Evolutionary conservation across 441 rosid genomes (phyloP).

Genomic region (Adansonia madagascariensis): DNA sequence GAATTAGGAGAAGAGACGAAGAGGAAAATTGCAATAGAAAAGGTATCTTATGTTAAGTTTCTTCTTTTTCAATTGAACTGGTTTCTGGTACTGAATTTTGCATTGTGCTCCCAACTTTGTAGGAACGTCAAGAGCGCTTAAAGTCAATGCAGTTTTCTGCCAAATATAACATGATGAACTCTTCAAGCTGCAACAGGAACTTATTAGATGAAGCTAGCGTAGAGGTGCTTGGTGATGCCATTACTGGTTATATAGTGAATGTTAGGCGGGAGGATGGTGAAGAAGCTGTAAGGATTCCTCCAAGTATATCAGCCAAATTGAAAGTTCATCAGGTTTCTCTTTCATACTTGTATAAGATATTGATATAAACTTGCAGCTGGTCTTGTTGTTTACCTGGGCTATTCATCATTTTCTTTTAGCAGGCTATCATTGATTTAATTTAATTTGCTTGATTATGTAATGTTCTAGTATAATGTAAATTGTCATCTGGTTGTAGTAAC

Average conservation of each 20-base stretch:
- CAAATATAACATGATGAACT: constrained; percentile 56
- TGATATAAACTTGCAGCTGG: constrained; percentile 26
- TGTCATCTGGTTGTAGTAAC: constrained; percentile 5
- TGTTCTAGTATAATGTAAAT: neutral
- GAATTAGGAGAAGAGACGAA: constrained; percentile 99
- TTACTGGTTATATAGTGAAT: constrained; percentile 89
- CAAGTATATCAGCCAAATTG: constrained; percentile 87
- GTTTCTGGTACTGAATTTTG: constrained; percentile 29
- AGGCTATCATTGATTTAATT: neutral
- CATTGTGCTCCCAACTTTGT: constrained; percentile 36
- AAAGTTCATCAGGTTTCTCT: constrained; percentile 91
- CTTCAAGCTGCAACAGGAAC: constrained; percentile 50
- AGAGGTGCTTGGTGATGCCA: constrained; percentile 89
- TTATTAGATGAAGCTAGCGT: constrained; percentile 67
- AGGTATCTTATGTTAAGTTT: constrained; percentile 52
- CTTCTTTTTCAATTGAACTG: constrained; percentile 26
- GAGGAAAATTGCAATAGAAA: constrained; percentile 97
- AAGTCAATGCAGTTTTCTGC: constrained; percentile 86
- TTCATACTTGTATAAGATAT: constrained; percentile 28
- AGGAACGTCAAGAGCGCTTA: constrained; percentile 99
- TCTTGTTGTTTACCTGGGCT: constrained; percentile 19
- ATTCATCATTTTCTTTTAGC: constrained; percentile 13
- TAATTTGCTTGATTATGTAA: constrained; percentile 11
- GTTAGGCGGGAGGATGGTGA: constrained; percentile 98
- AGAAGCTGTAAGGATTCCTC: constrained; percentile 88